Base-by-base conservation (phyloP, 1,284 basidiomycete genomes). In the Caloboletus inedulis region DNA sequence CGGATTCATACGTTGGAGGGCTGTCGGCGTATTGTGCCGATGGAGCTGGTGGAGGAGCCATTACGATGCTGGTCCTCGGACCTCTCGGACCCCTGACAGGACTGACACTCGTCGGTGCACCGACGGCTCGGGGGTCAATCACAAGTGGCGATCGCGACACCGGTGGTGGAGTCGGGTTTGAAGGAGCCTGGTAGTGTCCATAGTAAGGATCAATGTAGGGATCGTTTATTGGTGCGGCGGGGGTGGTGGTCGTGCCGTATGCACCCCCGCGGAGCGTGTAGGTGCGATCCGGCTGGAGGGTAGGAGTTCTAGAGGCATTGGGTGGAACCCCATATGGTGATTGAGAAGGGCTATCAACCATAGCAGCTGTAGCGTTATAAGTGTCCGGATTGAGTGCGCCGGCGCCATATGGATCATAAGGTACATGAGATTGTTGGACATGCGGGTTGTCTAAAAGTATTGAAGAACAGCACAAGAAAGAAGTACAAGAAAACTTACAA, bases 1-100 rank as follows among this genome's bases (percentile, higher is more conserved):
- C 77, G 14, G 74, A 72, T 29, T 87, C 85, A 63, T 88, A 88
- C 51, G 72, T 74, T 19, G 85, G 85, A 14, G 86, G 86, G 35
- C 69, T 76, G 39, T 87, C 85, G 18, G 78, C 69, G 53, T 79
- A 74, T 54, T 62, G 57, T 55, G 61, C 34, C 34, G 61, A 55
- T 36, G 74, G 69, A 37, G 43, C 18, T 19, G 57, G 33, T 41
- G 58, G 57, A 46, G 65, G 65, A 7, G 59, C 47, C 58, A 68
- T 69, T 14, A 62, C 47, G 6, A 54, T 52, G 29, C 36, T 63
- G 18, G 37, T 52, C 42, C 65, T 70, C 7, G 70, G 56, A 45
- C 72, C 62, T 37, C 58, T 67, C 9, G 76, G 75, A 3, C 75
- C 77, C 49, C 62, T 74, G 44, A 75, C 60, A 31, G 75, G 75